Evolutionary conservation across 1,139 yeast genomes (phyloP), one percentile per base, ranked within the genome.

Genomic region (Suhomyces guaymorum): DNA sequence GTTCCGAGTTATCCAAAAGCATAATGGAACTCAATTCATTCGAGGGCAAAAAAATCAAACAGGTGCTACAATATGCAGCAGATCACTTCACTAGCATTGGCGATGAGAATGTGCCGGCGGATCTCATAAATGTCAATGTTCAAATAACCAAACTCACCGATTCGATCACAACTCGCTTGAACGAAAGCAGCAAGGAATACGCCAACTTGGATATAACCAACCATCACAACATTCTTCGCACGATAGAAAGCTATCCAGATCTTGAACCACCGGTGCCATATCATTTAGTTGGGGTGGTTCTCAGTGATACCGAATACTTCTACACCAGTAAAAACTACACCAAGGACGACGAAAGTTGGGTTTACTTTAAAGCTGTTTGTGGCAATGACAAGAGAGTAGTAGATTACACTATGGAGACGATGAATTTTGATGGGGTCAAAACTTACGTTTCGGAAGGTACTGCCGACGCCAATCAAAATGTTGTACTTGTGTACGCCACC

Each of bases 21-120:
- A 49, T 66, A 18, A 58, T 66, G 59, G 44, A 49, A 5, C 46
- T 57, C 34, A 63, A 52, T 34, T 59, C 67, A 8, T 65, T 64
- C 41, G 70, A 63, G 42, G 73, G 73, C 1, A 65, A 65, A 42
- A 54, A 52, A 18, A 51, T 66, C 18, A 54, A 51, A 23, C 45
- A 47, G 5, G 43, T 66, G 11, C 43, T 66, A 20, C 48, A 49
- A 15, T 48, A 47, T 7, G 42, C 63, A 2, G 48, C 54, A 4
- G 32, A 32, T 10, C 50, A 55, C 35, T 44, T 61, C 18, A 42
- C 33, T 21, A 33, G 32, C 9, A 30, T 37, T 21, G 34, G 32
- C 1, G 55, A 48, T 13, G 40, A 43, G 2, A 51, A 48, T 9
- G 52, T 58, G 2, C 43, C 49, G n/a, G 48, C 49, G 5, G 65